phyloP scores from a whole-genome alignment of 192 early-diverging fungal genomes.

The Umbelopsis vinacea region DNA sequence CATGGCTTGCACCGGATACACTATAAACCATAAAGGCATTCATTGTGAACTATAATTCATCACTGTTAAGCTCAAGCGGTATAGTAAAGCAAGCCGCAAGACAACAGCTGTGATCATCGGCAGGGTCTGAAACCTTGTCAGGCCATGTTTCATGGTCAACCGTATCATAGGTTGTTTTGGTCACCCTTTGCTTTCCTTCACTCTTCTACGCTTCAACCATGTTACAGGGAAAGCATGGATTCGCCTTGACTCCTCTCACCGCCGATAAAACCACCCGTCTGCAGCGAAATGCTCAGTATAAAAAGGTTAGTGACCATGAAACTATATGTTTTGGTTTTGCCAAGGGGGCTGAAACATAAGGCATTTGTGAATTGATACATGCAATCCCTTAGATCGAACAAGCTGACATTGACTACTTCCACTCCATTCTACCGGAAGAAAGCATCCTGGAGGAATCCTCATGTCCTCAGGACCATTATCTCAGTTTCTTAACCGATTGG shows the following conservation, averaged over 20 bases:
- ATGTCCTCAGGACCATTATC: conserved; percentile 49
- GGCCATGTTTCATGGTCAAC: too few relatives aligned
- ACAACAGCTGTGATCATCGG: not conserved
- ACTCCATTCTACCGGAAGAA: conserved; percentile 37
- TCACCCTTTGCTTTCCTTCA: not conserved
- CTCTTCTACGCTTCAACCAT: not conserved
- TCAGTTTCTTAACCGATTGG: conserved; percentile 82
- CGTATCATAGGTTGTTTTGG: not conserved
- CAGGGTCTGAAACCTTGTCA: conserved; percentile 4
- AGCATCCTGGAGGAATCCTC: not conserved
- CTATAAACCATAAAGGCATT: too few relatives aligned
- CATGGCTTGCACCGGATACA: too few relatives aligned
- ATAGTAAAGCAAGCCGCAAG: too few relatives aligned
- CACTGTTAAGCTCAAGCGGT: too few relatives aligned
- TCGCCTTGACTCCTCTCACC: conserved; percentile 32
- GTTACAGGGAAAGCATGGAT: conserved; percentile 23
- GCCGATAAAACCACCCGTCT: conserved; percentile 48
- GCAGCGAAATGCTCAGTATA: conserved; percentile 42
- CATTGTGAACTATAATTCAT: too few relatives aligned
- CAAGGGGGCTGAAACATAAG: too few relatives aligned
- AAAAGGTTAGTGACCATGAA: conserved; percentile 40
- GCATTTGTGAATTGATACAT: too few relatives aligned
- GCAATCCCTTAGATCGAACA: conserved; percentile 56
- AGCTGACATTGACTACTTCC: conserved; percentile 60
- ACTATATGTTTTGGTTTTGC: too few relatives aligned